Conservation (phyloP, 768 basidiomycete genomes). For the Chiua virens region DNA sequence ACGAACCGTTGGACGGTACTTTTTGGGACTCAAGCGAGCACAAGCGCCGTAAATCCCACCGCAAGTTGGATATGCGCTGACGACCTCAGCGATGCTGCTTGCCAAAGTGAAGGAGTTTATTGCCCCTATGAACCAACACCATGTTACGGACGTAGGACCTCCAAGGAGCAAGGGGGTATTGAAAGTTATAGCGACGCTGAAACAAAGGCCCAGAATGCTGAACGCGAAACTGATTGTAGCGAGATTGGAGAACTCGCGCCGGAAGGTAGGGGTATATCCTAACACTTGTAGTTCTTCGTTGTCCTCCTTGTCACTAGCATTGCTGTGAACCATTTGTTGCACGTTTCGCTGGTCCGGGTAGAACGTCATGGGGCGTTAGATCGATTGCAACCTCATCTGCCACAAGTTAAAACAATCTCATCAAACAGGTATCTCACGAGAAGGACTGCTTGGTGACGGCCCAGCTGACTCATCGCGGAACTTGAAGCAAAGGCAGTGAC, state of each 20-base stretch:
- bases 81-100: constrained; percentile 31
- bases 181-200: constrained; percentile 37
- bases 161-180: constrained; percentile 38
- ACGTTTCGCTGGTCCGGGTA: background rate
- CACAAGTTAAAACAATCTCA: background rate
- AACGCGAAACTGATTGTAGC: constrained; percentile 35
- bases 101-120: constrained; percentile 28
- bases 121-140: constrained; percentile 37
- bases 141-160: constrained; percentile 37
- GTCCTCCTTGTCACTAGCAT: constrained; percentile 15
- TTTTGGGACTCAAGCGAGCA: constrained; percentile 69
- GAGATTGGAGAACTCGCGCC: constrained; percentile 44
- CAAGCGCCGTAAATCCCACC: constrained; percentile 61
- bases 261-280: constrained; percentile 36
- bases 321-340: background rate
- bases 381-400: background rate
- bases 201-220: constrained; percentile 37
- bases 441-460: too few species aligned
- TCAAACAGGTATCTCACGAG: too few species aligned
- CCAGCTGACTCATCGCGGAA: too few species aligned
- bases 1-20: constrained; percentile 61
- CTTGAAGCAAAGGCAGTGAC: too few species aligned
- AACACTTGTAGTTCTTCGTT: constrained; percentile 26
- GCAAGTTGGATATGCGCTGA: constrained; percentile 34
- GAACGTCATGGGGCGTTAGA: constrained; percentile 3